Base-by-base conservation (phyloP, 1,139 yeast genomes). In the Zygoascus hellenicus region DNA sequence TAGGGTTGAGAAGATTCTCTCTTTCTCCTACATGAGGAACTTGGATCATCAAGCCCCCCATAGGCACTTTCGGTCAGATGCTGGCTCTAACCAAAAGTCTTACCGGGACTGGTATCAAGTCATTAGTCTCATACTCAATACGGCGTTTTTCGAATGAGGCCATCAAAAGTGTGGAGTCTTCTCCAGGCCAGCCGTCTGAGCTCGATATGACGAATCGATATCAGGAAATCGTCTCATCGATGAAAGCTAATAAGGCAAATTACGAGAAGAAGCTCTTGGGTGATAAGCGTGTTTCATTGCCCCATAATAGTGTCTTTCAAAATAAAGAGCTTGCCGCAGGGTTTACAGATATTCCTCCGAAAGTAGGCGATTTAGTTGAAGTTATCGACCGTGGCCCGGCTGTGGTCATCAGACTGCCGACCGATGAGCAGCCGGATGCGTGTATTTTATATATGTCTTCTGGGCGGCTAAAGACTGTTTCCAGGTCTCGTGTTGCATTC, bases 401-500 rank as follows among this genome's bases (percentile, higher is more conserved):
- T 6, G 41, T 43, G 3, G 31, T 43, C 5, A 35, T 43, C 5
- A 26, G 37, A 7, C 30, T 43, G 9, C 46, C 46, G 2, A 35
- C 46, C 9, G 46, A 29, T 17, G 22, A 29, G 9, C 17, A 30
- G 11, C 46, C 40, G 4, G 46, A 36, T 19, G 19, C 15, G 3
- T 43, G 35, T 29, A 14, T 37, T 6, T 17, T 43, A 30, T 43
- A 43, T 19, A 19, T 37, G n/a, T 42, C 52, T 10, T 42, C 52
- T 1, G 54, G 54, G 6, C 34, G 43, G 9, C 26, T 51, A 2
- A 42, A 31, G 4, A 40, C 35, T 4, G 31, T 51, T 3, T 33
- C 43, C n/a, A 45, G 41, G 15, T 38, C 45, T 10, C 47, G 43
- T 3, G 40, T 49, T 4, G 16, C 42, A 15, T 43, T 51, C 22